Evolutionary conservation across 169 alveolate genomes (phyloP), one percentile per base, ranked within the genome.

Genomic region (Plasmodium reichenowi): DNA sequence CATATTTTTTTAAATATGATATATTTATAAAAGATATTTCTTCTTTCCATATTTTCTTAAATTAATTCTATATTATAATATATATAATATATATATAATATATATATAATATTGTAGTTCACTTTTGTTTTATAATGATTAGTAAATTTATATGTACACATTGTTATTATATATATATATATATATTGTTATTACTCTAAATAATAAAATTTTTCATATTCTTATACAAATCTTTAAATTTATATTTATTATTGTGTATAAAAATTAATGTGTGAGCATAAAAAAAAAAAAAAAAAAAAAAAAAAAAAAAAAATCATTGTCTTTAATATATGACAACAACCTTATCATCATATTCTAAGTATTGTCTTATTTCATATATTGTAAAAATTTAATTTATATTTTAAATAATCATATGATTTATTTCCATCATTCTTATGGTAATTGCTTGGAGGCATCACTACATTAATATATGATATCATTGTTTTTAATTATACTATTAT

Each of bases 191-290:
- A 29, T 29, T 20, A 20, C 7, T 29, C 5, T 54, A 68, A 83
- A 68, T 56, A 83, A 15, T 15, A 83, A 47, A 7, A 15, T 59
- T 50, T 83, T 67, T 20, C 80, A 83, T 83, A 83, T 68, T 68
- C 58, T 83, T 83, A 59, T 32, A 72, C 47, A 83, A 20, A 24
- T 38, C 29, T 67, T 50, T 72, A 72, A 56, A 83, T 48, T 68
- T 68, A 20, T 24, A 45, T 63, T 83, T 83, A 62, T 83, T 83
- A 62, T 20, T 20, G 63, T 83, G 85, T 17, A 83, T 83, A 62
- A 56, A 83, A 24, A 83, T 70, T 70, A 83, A 72, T 10, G 73
- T 60, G 26, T 83, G 91, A 5, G 91, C 26, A 63, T 83, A 66
- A 62, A 29, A 29, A 29, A 29, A 29, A 29, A 20, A 20, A 20